Conservation (phyloP, 805 yeast genomes). For the Nakazawaea molendinolei region DNA sequence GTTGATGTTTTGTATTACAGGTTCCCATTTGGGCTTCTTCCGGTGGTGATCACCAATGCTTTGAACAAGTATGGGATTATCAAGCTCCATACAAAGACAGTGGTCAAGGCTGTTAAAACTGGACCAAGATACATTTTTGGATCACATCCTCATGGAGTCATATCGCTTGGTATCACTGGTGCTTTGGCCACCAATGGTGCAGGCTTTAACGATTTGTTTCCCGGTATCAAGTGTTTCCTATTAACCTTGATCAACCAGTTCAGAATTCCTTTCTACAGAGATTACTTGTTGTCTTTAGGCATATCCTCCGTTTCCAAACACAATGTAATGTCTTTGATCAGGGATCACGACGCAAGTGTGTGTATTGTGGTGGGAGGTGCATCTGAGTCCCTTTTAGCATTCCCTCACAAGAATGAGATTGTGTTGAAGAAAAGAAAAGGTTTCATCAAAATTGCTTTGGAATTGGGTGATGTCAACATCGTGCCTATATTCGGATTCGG, state of each 20-base stretch:
- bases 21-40: conserved; percentile 12
- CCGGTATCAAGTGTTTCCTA: conserved; percentile 76
- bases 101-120: conserved; percentile 27
- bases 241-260: conserved; percentile 83
- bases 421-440: conserved; percentile 79
- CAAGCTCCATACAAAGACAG: conserved; percentile 2
- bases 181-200: conserved; percentile 80
- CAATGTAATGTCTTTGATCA: conserved; percentile 61
- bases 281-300: conserved; percentile 75
- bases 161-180: conserved; percentile 86
- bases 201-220: conserved; percentile 58
- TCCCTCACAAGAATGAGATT: conserved; percentile 57
- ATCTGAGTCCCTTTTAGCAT: conserved; percentile 71
- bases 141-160: conserved; percentile 95
- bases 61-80: conserved; percentile 3
- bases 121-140: conserved; percentile 86
- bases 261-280: conserved; percentile 77
- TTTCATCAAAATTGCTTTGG: conserved; percentile 79
- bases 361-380: conserved; percentile 97
- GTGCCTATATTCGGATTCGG: conserved; percentile 94
- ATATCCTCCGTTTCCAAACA: conserved; percentile 75
- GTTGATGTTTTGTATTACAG: conserved; percentile 12
- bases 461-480: conserved; percentile 65
- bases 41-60: conserved; percentile 6
- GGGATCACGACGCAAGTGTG: conserved; percentile 58